Evolutionary conservation across 108 stramenopile species (phyloP).

Genomic region (Conticribra guillardii): DNA sequence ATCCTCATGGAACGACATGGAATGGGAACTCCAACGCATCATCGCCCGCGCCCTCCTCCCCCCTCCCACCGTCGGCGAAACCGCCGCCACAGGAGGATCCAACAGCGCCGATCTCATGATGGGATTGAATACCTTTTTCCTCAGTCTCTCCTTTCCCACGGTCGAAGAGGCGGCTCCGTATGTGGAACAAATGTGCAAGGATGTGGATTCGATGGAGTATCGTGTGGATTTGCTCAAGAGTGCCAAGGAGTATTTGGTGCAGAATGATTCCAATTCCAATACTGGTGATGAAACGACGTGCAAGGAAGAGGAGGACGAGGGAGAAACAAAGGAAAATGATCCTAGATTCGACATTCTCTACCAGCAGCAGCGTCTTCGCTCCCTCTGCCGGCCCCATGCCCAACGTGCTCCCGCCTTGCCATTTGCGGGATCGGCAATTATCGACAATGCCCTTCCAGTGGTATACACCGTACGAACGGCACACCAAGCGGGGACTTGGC

Average conservation of each 20-base stretch:
- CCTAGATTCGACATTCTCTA: slow-evolving; percentile 82
- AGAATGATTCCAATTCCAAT: background rate
- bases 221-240: slow-evolving; percentile 79
- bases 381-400: slow-evolving; percentile 71
- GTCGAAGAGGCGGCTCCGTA: slow-evolving; percentile 78
- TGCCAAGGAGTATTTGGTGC: slow-evolving; percentile 38
- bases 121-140: slow-evolving; percentile 86
- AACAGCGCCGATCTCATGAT: slow-evolving; percentile 85
- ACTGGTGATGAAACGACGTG: too few relatives aligned
- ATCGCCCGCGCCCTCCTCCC: slow-evolving; percentile 77
- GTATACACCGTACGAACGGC: slow-evolving; percentile 94
- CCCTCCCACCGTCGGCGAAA: slow-evolving; percentile 72
- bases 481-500: slow-evolving; percentile 94
- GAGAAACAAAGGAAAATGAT: slow-evolving; percentile 32
- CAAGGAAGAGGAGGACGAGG: too few relatives aligned
- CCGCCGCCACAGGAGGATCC: slow-evolving; percentile 32
- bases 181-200: slow-evolving; percentile 82
- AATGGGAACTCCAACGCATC: slow-evolving; percentile 83
- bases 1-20: slow-evolving; percentile 79
- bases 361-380: slow-evolving; percentile 72
- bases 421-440: slow-evolving; percentile 56
- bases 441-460: slow-evolving; percentile 90
- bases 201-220: slow-evolving; percentile 94
- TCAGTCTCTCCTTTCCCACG: slow-evolving; percentile 78
- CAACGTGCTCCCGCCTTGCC: slow-evolving; percentile 79